Evolutionary conservation across 352 stramenopile genomes (phyloP), one percentile per base, ranked within the genome.

Genomic region (Globisporangium sylvaticum): DNA sequence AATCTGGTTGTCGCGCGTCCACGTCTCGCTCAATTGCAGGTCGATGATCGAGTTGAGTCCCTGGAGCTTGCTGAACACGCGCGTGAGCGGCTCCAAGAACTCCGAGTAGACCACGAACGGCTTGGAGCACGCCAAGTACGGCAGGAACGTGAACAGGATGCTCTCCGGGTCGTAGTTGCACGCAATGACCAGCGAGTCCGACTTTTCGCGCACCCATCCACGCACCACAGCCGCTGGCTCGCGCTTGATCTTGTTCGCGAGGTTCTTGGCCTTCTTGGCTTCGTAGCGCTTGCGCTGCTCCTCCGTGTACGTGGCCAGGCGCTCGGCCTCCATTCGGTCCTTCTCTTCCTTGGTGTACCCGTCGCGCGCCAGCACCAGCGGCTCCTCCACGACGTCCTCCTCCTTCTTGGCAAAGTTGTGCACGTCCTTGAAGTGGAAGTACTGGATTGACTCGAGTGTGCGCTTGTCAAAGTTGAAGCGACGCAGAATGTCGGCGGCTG

Each of bases 81-180:
- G 76, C n/a, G 94, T 90, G 34, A 99, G 79, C 1, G 94, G 92
- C 80, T 94, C 86, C 5, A 98, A 80, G 72, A 94, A 98, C 80
- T 98, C 95, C 39, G 83, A 97, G 80, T 96, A 99, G 22, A 99
- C 79, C n/a, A 98, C 94, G 76, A 99, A 98, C 2, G 95, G 92
- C 63, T 94, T 96, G 5, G 90, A 97, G 22, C 86, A 84, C 27
- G 79, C 86, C 31, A 99, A 78, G 68, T 95, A 97, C 25, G 91
- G 91, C 52, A 98, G 70, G 55, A 99, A 65, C 37, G 80, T 74
- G n/a, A 97, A 74, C 7, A 98, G 71, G 42, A 94, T 76, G 34
- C 73, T 75, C 66, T 92, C 88, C 7, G 95, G 91, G 71, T 98
- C 90, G 76, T 97, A 98, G 65, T 94, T 85, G 15, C 81, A 84